phyloP scores from a whole-genome alignment of 306 rosid genomes.

The Quercus gilva region DNA sequence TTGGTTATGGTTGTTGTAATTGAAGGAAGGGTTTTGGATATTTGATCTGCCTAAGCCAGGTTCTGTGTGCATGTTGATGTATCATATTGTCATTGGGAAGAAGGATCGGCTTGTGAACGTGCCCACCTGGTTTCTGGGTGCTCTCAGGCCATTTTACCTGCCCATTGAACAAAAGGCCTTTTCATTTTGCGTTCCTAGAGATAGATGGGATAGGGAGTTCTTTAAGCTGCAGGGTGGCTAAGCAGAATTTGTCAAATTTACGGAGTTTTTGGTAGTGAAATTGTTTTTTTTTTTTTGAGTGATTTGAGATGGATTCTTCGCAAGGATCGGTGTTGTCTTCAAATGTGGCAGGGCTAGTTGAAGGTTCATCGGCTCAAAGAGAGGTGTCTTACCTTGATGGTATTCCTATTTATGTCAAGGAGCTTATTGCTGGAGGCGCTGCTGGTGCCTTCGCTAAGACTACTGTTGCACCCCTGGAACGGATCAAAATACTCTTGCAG shows the following conservation, averaged over 20 bases:
- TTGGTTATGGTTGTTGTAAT: constrained; percentile 10
- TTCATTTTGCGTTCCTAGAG: constrained; percentile 35
- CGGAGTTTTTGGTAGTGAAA: background rate
- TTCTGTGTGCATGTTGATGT: constrained; percentile 56
- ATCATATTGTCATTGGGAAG: constrained; percentile 39
- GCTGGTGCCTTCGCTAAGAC: constrained; percentile 92
- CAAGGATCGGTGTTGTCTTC: constrained; percentile 60
- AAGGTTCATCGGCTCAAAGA: constrained; percentile 57
- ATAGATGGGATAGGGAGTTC: constrained; percentile 73
- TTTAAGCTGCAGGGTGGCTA: constrained; percentile 72
- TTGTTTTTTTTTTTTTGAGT: background rate
- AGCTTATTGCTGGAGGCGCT: constrained; percentile 82
- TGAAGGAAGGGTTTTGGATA: constrained; percentile 6
- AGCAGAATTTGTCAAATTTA: background rate
- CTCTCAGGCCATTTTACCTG: constrained; percentile 46
- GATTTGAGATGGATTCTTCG: constrained; percentile 60
- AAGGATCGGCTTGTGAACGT: constrained; percentile 55
- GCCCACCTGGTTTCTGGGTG: constrained; percentile 57
- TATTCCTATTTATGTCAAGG: constrained; percentile 77
- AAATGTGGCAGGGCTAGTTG: constrained; percentile 70
- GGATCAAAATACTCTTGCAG: constrained; percentile 96
- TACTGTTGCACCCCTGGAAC: constrained; percentile 87
- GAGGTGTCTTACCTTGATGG: constrained; percentile 48
- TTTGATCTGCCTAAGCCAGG: constrained; percentile 12
- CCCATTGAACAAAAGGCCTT: constrained; percentile 24